Conservation (phyloP, 345 rosid species). For the Rhodamnia argentea region DNA sequence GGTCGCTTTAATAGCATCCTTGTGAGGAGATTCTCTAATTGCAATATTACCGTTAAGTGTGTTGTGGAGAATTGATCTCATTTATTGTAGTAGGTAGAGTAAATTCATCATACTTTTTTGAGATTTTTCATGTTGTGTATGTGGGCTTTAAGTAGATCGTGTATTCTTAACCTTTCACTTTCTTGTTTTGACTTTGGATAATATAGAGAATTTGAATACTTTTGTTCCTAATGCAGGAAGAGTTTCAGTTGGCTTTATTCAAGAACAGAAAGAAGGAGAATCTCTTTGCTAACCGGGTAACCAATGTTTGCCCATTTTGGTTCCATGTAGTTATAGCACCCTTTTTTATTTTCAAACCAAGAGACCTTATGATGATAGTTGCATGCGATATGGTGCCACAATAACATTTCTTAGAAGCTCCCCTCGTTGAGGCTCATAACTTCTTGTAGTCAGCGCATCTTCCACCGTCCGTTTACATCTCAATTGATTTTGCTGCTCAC, state of each 20-base stretch:
- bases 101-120: not conserved
- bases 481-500: not conserved
- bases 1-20: not conserved
- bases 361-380: not conserved
- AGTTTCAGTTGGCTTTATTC: conserved; percentile 90
- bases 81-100: not conserved
- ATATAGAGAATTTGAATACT: not conserved
- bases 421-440: not conserved
- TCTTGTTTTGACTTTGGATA: not conserved
- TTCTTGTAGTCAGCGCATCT: not conserved
- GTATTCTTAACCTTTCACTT: not conserved
- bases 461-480: not conserved
- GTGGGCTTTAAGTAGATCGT: not conserved
- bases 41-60: not conserved
- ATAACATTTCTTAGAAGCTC: not conserved
- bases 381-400: not conserved
- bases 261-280: conserved; percentile 84
- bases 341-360: not conserved
- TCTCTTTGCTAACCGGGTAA: conserved; percentile 91
- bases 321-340: not conserved
- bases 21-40: not conserved
- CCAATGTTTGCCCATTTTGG: not conserved
- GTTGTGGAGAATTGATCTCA: not conserved
- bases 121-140: not conserved
- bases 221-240: conserved; percentile 54